A percentile compares a stretch with the other conserved stretches of the same genome.
Conservation (phyloP, 2,329 filamentous ascomycete genomes). For the Aspergillus brasiliensis region DNA sequence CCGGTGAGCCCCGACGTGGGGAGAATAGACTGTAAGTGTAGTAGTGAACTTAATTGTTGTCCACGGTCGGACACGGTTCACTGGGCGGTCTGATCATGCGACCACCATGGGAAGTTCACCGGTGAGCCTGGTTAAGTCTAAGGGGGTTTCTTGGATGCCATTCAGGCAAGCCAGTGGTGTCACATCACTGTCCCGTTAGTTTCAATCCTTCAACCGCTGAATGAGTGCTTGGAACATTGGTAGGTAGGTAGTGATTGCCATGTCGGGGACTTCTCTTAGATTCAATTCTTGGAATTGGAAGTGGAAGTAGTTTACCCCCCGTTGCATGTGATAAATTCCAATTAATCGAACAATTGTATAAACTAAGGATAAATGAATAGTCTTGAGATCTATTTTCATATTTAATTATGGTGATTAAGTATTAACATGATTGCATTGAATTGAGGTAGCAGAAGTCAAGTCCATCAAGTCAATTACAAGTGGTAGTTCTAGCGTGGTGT, state of each 20-base stretch:
- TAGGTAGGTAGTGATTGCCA: too few relatives aligned
- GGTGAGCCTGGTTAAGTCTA: background rate
- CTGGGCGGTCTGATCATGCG: background rate
- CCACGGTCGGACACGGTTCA: background rate
- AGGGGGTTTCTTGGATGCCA: background rate
- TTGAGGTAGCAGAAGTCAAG: too few relatives aligned
- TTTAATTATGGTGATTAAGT: too few relatives aligned
- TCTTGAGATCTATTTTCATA: too few relatives aligned
- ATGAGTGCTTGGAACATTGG: too few relatives aligned
- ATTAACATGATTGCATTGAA: too few relatives aligned
- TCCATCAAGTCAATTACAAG: too few relatives aligned
- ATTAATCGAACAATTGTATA: too few relatives aligned
- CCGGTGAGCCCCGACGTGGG: slow-evolving; percentile 1
- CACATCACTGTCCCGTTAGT: background rate
- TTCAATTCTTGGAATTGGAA: background rate
- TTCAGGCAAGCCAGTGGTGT: background rate
- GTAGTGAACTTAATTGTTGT: too few relatives aligned
- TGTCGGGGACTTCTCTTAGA: background rate
- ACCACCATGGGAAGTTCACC: background rate
- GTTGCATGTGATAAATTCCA: background rate
- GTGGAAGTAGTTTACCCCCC: background rate
- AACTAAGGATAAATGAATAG: too few relatives aligned
- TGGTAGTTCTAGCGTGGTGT: too few relatives aligned
- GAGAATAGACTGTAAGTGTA: background rate
- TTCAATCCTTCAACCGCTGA: too few relatives aligned